These are phyloP conservation scores for Polyporus arcularius DNA, from an alignment of 768 basidiomycete species.

Conservation along the genomic window DNA sequence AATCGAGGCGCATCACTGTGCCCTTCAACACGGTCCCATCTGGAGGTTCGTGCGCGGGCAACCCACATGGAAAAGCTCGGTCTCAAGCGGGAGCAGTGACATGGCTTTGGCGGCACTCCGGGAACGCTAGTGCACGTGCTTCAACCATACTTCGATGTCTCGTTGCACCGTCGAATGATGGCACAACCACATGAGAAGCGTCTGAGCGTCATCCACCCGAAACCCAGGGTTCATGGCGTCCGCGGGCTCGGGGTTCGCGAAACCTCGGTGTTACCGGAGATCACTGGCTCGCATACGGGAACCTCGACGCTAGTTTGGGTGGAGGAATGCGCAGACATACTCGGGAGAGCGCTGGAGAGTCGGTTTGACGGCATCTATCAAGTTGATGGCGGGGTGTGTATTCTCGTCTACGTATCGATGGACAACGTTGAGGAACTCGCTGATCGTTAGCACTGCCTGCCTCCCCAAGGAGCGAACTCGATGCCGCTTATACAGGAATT, in stretches of 20 bases:
- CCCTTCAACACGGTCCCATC: no score
- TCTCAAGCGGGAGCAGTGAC: conserved; percentile 15
- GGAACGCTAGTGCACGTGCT: conserved; percentile 10
- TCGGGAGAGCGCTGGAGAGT: conserved; percentile 12
- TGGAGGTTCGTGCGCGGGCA: no score
- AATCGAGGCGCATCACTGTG: no score
- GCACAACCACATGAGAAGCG: conserved; percentile 5
- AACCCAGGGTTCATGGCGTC: conserved; percentile 45
- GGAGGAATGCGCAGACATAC: conserved; percentile 41
- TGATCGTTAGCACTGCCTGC: no score
- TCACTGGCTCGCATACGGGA: conserved; percentile 35
- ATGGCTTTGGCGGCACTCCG: not conserved
- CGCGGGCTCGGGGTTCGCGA: conserved; percentile 39
- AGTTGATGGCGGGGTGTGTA: no score
- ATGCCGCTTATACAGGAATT: no score
- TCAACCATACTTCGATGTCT: conserved; percentile 36
- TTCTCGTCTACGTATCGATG: no score
- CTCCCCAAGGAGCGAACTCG: no score
- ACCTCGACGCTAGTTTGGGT: conserved; percentile 37
- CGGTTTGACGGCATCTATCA: no score
- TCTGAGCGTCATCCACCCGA: conserved; percentile 45
- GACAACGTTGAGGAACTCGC: no score
- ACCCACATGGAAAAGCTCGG: not conserved
- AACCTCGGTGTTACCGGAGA: conserved; percentile 26
- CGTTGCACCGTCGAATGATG: conserved; percentile 34